Evolutionary conservation across 257 asterid genomes (phyloP).

Genomic region (Salvia miltiorrhiza): DNA sequence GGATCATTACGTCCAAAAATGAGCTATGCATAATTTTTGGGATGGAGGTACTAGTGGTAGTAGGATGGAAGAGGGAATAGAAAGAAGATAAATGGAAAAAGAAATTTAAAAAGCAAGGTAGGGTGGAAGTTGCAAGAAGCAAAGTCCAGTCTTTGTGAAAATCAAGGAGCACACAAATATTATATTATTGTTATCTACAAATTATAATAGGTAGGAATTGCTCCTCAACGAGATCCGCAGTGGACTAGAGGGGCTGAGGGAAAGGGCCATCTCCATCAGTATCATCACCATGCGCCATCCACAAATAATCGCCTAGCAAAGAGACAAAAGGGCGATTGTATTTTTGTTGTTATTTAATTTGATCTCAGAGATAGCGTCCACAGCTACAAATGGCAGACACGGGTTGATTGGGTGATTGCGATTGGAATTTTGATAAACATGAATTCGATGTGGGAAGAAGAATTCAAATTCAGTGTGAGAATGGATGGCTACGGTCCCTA

Average conservation of each 20-base stretch:
- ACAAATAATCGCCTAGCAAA: neutral
- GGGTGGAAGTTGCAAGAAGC: neutral
- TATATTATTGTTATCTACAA: neutral
- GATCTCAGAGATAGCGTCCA: neutral
- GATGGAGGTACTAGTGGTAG: no score
- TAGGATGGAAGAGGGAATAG: no score
- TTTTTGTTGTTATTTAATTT: neutral
- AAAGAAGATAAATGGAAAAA: neutral
- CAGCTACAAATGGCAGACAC: neutral
- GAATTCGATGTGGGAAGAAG: slow-evolving; percentile 16
- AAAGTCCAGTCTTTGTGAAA: neutral
- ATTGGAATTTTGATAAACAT: neutral
- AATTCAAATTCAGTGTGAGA: slow-evolving; percentile 18
- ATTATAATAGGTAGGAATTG: neutral
- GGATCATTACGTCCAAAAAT: no score
- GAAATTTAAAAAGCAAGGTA: neutral
- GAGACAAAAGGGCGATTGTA: neutral
- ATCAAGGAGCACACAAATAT: neutral
- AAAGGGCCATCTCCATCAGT: neutral
- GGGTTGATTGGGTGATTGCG: neutral
- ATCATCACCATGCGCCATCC: slow-evolving; percentile 2
- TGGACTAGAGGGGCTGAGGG: neutral
- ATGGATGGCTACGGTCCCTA: slow-evolving; percentile 12
- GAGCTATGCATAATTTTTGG: no score
- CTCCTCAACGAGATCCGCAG: neutral